These are phyloP conservation scores for Aegle marmelos DNA, from an alignment of 345 rosid genomes.

Conservation along the genomic window DNA sequence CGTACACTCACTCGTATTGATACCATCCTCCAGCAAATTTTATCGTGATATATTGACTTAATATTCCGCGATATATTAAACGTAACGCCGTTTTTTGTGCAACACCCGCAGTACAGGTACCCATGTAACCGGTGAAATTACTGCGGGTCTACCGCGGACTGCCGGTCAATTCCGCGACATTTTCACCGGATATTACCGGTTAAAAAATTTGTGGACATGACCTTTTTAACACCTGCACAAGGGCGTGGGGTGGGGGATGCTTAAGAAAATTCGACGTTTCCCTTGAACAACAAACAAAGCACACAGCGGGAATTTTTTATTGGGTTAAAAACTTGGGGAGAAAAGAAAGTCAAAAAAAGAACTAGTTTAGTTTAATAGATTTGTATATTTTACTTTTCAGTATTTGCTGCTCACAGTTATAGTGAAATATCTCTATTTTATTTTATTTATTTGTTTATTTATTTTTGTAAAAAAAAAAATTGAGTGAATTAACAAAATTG, in stretches of 20 bases:
- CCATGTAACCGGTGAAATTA: conserved; percentile 28
- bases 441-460: neutral
- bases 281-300: neutral
- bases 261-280: no score
- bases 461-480: neutral
- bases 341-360: neutral
- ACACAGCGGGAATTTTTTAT: neutral
- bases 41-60: conserved; percentile 24
- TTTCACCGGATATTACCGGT: conserved; percentile 27
- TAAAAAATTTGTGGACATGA: neutral
- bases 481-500: neutral
- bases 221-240: neutral
- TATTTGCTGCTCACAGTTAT: neutral
- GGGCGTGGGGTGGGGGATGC: no score
- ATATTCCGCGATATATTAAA: neutral
- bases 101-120: conserved; percentile 47
- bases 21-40: neutral
- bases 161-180: conserved; percentile 26
- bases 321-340: neutral
- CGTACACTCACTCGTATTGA: conserved; percentile 6
- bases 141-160: conserved; percentile 43
- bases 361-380: neutral
- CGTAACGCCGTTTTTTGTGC: conserved; percentile 29
- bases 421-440: neutral
- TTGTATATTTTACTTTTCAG: neutral